Percentiles rank a stretch among this genome's conserved stretches.
Conservation (phyloP, 441 rosid species). For the Corymbia citriodora region DNA sequence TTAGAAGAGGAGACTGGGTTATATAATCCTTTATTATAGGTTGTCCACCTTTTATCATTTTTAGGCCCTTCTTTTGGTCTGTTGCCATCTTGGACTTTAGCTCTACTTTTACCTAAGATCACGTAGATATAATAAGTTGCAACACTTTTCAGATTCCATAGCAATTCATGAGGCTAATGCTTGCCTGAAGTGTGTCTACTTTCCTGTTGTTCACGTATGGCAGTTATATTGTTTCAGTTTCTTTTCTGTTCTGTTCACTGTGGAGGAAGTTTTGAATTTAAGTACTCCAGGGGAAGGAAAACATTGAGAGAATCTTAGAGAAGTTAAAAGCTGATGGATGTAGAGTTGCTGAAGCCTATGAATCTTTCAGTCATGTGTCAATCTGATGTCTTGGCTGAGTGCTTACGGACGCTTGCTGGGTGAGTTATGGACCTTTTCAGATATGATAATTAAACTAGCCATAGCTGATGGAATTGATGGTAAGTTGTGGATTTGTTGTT, state of each 20-base stretch:
- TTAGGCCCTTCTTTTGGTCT: conserved; percentile 1
- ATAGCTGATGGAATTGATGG: not conserved
- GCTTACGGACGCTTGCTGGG: conserved; percentile 82
- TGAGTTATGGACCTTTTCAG: conserved; percentile 14
- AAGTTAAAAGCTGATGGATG: conserved; percentile 30
- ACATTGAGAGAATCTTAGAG: conserved; percentile 40
- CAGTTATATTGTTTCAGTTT: not conserved
- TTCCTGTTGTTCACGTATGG: conserved; percentile 29
- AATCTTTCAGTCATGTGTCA: conserved; percentile 49
- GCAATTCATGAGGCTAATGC: not conserved
- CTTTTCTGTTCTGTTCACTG: not conserved
- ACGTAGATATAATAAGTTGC: not conserved
- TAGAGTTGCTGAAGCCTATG: conserved; percentile 33
- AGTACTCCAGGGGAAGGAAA: conserved; percentile 58
- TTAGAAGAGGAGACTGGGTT: too few species aligned
- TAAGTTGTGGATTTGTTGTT: not conserved
- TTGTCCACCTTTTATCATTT: not conserved
- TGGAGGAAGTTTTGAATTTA: not conserved
- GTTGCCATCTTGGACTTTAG: not conserved
- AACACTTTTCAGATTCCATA: conserved; percentile 22
- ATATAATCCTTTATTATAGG: too few species aligned
- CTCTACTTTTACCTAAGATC: accelerated
- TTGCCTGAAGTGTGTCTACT: too few species aligned
- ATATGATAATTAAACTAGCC: not conserved
- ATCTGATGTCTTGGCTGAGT: conserved; percentile 68